A percentile compares a stretch with the other conserved stretches of the same genome.
Evolutionary conservation across 768 basidiomycete genomes (phyloP).

Genomic region (Arthromyces matolae): DNA sequence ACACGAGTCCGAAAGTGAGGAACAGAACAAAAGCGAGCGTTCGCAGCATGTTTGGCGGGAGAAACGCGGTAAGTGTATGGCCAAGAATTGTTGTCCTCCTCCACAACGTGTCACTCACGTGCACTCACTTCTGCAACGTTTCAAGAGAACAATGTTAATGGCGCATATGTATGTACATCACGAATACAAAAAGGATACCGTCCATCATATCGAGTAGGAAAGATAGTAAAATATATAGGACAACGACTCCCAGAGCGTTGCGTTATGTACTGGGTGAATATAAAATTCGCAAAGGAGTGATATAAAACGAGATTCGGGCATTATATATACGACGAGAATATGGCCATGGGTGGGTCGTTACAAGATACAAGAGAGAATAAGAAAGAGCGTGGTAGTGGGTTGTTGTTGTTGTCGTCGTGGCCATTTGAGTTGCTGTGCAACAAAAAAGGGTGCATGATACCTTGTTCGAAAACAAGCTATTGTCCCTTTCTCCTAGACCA

Average conservation of each 20-base stretch:
- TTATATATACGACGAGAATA: conserved; percentile 1
- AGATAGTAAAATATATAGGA: neutral
- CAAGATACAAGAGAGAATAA: neutral
- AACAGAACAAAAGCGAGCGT: conserved; percentile 25
- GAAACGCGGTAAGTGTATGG: neutral
- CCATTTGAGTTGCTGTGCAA: too few relatives aligned
- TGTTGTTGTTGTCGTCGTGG: neutral
- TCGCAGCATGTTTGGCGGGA: conserved; percentile 13
- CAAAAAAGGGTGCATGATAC: too few relatives aligned
- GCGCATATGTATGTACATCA: conserved; percentile 9
- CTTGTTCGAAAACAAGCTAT: neutral
- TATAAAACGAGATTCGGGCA: conserved; percentile 1
- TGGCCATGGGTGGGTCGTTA: conserved; percentile 1
- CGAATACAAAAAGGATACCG: conserved; percentile 8
- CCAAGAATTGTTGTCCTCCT: too few relatives aligned
- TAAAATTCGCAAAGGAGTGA: neutral
- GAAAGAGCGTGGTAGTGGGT: neutral
- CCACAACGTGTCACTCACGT: conserved; percentile 18
- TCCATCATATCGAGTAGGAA: conserved; percentile 5
- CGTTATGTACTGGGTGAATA: neutral
- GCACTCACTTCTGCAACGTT: neutral
- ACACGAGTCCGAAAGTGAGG: conserved; percentile 34
- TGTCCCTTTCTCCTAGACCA: conserved; percentile 18
- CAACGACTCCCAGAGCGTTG: conserved; percentile 3
- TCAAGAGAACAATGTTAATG: neutral